These are phyloP conservation scores for Lactarius indigo DNA, from an alignment of 768 basidiomycete genomes.

Conservation along the genomic window DNA sequence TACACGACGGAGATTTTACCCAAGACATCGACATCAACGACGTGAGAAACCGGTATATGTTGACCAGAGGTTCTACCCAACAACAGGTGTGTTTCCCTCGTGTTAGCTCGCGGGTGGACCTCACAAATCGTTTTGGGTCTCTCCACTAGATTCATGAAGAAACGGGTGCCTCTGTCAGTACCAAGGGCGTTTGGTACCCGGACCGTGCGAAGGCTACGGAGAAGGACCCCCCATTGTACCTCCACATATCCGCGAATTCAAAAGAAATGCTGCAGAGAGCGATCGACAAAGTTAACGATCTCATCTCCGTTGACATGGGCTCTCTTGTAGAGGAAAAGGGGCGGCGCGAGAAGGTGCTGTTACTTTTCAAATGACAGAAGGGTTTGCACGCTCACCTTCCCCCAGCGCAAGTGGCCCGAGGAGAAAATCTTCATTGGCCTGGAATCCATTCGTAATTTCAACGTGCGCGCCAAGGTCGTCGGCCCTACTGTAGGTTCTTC, in stretches of 20 bases:
- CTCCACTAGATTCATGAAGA: conserved; percentile 75
- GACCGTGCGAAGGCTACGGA: conserved; percentile 88
- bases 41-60: conserved; percentile 86
- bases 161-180: conserved; percentile 88
- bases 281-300: conserved; percentile 68
- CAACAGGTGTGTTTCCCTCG: conserved; percentile 58
- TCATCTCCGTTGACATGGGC: conserved; percentile 71
- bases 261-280: conserved; percentile 64
- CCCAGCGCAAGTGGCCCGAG: conserved; percentile 94
- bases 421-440: conserved; percentile 89
- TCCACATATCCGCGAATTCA: conserved; percentile 82
- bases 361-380: background rate
- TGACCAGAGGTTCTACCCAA: conserved; percentile 93
- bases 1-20: conserved; percentile 75
- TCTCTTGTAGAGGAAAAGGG: conserved; percentile 78
- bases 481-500: conserved; percentile 72
- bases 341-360: conserved; percentile 57
- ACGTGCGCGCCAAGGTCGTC: conserved; percentile 95
- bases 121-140: background rate
- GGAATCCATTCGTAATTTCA: conserved; percentile 93
- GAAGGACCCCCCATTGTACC: conserved; percentile 89
- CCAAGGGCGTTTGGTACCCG: conserved; percentile 95
- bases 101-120: background rate
- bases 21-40: conserved; percentile 98
- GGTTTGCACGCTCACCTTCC: conserved; percentile 14